These are phyloP conservation scores for Rhizophora mangle DNA, from an alignment of 345 rosid genomes.

Conservation along the genomic window DNA sequence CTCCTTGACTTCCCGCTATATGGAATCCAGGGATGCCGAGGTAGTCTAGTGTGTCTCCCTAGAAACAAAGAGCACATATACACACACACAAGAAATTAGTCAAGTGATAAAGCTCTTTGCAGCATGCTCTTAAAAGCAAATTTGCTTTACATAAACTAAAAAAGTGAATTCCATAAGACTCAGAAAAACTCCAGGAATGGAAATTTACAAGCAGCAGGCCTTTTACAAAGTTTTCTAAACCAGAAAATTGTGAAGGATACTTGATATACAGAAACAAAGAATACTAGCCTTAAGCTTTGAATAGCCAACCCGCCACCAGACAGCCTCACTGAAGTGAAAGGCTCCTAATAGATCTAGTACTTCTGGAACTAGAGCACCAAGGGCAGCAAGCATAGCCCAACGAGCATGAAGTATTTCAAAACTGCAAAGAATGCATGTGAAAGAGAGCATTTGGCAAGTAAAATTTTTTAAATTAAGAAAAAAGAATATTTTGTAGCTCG, in stretches of 20 bases:
- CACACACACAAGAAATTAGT: background rate
- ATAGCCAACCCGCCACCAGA: slow-evolving; percentile 96
- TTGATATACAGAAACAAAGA: background rate
- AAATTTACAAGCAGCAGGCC: background rate
- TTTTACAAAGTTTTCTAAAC: background rate
- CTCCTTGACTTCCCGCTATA: slow-evolving; percentile 93
- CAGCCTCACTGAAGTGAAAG: slow-evolving; percentile 78
- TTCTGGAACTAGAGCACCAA: slow-evolving; percentile 86
- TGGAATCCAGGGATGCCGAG: slow-evolving; percentile 93
- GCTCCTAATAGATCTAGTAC: slow-evolving; percentile 62
- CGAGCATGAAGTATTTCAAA: slow-evolving; percentile 94
- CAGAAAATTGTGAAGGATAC: background rate
- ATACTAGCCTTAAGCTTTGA: slow-evolving; percentile 72
- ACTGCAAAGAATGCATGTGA: slow-evolving; percentile 39
- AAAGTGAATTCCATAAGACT: background rate
- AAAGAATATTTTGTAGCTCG: too few relatives aligned
- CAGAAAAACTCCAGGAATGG: background rate
- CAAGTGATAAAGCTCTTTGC: background rate
- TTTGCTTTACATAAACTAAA: background rate
- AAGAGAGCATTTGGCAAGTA: too few relatives aligned
- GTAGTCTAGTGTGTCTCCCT: slow-evolving; percentile 95
- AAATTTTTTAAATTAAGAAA: too few relatives aligned
- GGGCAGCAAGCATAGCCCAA: slow-evolving; percentile 97
- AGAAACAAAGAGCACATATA: background rate
- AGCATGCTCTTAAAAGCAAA: too few relatives aligned